phyloP scores from a whole-genome alignment of 148 eudicot species.

The Nyssa sinensis region DNA sequence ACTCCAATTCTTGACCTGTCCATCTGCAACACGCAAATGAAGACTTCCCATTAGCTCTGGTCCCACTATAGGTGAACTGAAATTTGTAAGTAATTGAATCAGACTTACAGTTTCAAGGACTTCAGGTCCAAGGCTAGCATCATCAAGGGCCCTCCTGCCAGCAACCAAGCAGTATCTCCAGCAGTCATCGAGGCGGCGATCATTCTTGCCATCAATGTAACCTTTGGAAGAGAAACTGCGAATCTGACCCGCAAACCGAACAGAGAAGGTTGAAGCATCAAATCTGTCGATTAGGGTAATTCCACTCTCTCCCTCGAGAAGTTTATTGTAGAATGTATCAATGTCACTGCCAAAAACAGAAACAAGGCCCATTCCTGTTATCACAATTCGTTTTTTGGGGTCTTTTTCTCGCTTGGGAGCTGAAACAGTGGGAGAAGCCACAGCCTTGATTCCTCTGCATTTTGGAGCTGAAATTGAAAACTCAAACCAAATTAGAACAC shows the following conservation, averaged over 20 bases:
- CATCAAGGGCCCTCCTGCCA: conserved; percentile 47
- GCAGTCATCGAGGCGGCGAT: conserved; percentile 48
- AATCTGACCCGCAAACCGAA: conserved; percentile 43
- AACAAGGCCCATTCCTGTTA: conserved; percentile 51
- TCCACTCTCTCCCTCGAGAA: conserved; percentile 45
- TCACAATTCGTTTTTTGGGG: conserved; percentile 47
- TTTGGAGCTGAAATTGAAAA: conserved; percentile 25
- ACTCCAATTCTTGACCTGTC: conserved; percentile 52
- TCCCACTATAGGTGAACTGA: not conserved
- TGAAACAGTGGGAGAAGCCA: conserved; percentile 33
- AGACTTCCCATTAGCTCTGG: not conserved
- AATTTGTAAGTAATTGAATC: not conserved
- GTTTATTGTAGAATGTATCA: conserved; percentile 36
- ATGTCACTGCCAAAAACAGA: conserved; percentile 44
- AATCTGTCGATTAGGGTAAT: conserved; percentile 35
- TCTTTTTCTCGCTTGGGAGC: conserved; percentile 48
- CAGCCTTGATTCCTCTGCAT: conserved; percentile 33
- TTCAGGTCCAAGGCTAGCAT: conserved; percentile 47
- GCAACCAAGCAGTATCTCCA: conserved; percentile 57
- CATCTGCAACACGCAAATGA: conserved; percentile 35
- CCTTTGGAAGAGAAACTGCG: conserved; percentile 46
- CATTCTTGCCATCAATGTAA: conserved; percentile 55
- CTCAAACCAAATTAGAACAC: not conserved
- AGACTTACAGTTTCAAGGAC: conserved; percentile 34
- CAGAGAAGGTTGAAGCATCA: conserved; percentile 41